Evolutionary conservation across 2,329 filamentous ascomycete species (phyloP).

Genomic region (Xylariaceae sp.): DNA sequence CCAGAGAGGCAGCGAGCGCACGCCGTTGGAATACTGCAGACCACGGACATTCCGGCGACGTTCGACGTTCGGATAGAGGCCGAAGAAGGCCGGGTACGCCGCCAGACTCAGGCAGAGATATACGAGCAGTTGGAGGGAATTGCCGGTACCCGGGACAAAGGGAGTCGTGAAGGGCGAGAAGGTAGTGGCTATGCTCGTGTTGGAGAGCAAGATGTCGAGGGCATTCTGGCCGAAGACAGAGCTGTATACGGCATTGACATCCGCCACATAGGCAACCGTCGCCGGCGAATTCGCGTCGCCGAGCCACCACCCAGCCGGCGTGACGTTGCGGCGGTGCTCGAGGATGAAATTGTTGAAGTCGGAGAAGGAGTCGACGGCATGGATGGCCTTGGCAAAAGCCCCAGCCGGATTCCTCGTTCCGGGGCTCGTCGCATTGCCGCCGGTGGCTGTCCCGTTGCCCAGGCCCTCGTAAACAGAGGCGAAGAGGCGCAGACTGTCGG

Average conservation of each 20-base stretch:
- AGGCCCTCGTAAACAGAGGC: constrained; percentile 36
- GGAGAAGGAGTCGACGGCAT: constrained; percentile 56
- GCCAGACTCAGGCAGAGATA: constrained; percentile 77
- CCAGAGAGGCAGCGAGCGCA: constrained; percentile 77
- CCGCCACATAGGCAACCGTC: constrained; percentile 66
- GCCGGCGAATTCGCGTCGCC: constrained; percentile 54
- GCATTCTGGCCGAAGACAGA: constrained; percentile 60
- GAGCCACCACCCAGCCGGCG: constrained; percentile 75
- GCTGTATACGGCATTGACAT: constrained; percentile 49
- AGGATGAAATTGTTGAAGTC: constrained; percentile 64
- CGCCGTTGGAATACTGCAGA: constrained; percentile 87
- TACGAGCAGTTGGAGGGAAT: constrained; percentile 70
- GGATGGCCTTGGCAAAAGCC: constrained; percentile 35
- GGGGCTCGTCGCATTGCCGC: neutral
- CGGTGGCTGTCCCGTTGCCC: constrained; percentile 1
- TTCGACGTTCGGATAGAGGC: constrained; percentile 83
- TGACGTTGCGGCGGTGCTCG: constrained; percentile 59
- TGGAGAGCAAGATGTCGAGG: constrained; percentile 59
- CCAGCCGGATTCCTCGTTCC: constrained; percentile 9
- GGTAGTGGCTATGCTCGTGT: constrained; percentile 62
- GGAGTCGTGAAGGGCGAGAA: constrained; percentile 73
- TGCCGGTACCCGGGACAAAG: constrained; percentile 61
- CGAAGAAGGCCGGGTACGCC: constrained; percentile 79
- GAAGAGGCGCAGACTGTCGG: constrained; percentile 31
- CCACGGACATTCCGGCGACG: constrained; percentile 72